phyloP scores from a whole-genome alignment of 2,329 filamentous ascomycete genomes.

The Bipolaris oryzae region DNA sequence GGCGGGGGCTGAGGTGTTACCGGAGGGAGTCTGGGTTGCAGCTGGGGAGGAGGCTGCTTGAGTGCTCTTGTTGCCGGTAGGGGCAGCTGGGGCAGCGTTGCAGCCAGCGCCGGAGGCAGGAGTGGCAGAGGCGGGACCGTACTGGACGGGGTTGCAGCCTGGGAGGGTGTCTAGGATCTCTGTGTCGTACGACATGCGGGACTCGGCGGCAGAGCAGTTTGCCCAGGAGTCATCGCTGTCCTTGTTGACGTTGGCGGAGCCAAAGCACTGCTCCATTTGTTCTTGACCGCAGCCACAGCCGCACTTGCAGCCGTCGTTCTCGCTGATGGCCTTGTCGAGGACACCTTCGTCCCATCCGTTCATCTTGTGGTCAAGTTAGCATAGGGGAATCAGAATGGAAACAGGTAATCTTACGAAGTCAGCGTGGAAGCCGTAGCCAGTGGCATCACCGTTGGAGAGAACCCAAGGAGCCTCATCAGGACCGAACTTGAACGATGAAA shows the following conservation, averaged over 20 bases:
- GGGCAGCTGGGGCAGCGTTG: slow-evolving; percentile 22
- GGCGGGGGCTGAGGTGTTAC: slow-evolving; percentile 2
- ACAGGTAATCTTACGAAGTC: slow-evolving; percentile 35
- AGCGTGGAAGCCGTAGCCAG: slow-evolving; percentile 46
- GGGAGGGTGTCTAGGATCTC: slow-evolving; percentile 40
- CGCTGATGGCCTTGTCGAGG: slow-evolving; percentile 42
- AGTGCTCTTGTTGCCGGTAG: slow-evolving; percentile 8
- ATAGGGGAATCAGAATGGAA: too few species aligned
- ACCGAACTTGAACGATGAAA: slow-evolving; percentile 42
- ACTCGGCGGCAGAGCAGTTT: slow-evolving; percentile 32
- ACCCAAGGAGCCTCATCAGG: slow-evolving; percentile 42
- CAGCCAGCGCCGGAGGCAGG: slow-evolving; percentile 35
- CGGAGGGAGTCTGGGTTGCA: slow-evolving; percentile 8
- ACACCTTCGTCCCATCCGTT: slow-evolving; percentile 49
- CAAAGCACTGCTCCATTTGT: slow-evolving; percentile 48
- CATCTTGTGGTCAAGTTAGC: slow-evolving; percentile 13
- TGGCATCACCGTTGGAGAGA: slow-evolving; percentile 46
- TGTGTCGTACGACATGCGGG: slow-evolving; percentile 22
- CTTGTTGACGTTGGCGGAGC: slow-evolving; percentile 43
- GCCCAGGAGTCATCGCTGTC: slow-evolving; percentile 36
- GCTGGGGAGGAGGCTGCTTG: not conserved
- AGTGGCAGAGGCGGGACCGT: slow-evolving; percentile 42
- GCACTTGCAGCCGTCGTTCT: slow-evolving; percentile 45
- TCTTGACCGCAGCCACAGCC: slow-evolving; percentile 46
- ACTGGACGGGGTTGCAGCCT: slow-evolving; percentile 49